Percentiles rank a stretch among this genome's conserved stretches.
These are phyloP conservation scores for Ustilago curta DNA, from an alignment of 1,284 basidiomycete species.

Conservation along the genomic window DNA sequence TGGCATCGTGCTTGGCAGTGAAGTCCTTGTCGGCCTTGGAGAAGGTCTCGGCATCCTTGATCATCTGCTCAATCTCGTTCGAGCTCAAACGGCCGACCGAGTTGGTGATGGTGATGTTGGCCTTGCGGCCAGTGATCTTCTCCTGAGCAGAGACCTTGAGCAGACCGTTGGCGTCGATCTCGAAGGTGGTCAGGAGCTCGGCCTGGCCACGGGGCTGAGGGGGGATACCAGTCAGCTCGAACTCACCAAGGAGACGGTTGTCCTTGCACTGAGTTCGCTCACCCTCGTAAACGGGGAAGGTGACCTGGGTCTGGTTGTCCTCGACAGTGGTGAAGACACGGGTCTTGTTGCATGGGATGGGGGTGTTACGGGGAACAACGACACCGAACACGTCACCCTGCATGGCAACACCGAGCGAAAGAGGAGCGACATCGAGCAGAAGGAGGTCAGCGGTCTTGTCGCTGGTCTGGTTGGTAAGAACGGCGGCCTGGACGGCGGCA, in stretches of 20 bases:
- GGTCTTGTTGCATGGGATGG: conserved; percentile 69
- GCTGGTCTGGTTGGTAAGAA: conserved; percentile 69
- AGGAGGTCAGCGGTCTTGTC: conserved; percentile 70
- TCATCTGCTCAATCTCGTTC: conserved; percentile 70
- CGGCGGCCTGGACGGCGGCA: conserved; percentile 69
- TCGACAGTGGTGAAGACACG: conserved; percentile 69
- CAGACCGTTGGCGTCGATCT: conserved; percentile 69
- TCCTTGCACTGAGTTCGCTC: conserved; percentile 70
- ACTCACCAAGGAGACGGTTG: conserved; percentile 70
- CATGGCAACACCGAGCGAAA: conserved; percentile 70
- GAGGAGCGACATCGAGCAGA: conserved; percentile 68
- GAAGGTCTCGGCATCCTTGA: conserved; percentile 70
- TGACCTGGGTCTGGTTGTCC: conserved; percentile 70
- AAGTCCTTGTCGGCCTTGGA: conserved; percentile 69
- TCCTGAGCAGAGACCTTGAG: conserved; percentile 68
- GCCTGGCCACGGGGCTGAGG: conserved; percentile 69
- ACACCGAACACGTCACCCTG: conserved; percentile 69
- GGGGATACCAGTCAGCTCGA: conserved; percentile 69
- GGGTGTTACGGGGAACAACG: conserved; percentile 69
- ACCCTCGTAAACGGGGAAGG: conserved; percentile 70
- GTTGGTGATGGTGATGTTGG: conserved; percentile 70
- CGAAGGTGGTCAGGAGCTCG: conserved; percentile 68
- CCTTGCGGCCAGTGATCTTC: conserved; percentile 68
- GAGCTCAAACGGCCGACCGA: conserved; percentile 67
- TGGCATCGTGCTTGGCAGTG: conserved; percentile 69